Percentiles rank a stretch among this genome's conserved stretches.
These are phyloP conservation scores for Aspergillus melleus DNA, from an alignment of 2,329 filamentous ascomycete genomes.

Conservation along the genomic window DNA sequence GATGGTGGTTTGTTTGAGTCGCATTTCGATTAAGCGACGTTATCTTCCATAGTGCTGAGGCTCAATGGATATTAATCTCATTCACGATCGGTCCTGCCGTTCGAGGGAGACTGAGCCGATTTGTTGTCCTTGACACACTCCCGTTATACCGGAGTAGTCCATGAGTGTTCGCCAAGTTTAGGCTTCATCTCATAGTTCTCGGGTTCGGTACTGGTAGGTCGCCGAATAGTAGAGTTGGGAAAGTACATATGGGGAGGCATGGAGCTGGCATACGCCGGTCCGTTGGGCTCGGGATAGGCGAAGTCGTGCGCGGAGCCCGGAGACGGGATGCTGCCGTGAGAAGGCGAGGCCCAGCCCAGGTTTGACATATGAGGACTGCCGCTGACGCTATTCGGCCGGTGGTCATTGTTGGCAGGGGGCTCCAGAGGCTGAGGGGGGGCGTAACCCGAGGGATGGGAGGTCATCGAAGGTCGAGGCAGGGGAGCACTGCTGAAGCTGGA, in stretches of 20 bases:
- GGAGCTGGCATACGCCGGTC: conserved; percentile 49
- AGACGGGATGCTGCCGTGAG: conserved; percentile 70
- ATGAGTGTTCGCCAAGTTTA: conserved; percentile 35
- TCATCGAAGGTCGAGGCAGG: conserved; percentile 60
- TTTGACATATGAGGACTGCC: conserved; percentile 83
- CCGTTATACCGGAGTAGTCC: conserved; percentile 37
- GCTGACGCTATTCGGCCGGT: conserved; percentile 70
- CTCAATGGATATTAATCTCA: background rate
- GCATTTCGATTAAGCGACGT: background rate
- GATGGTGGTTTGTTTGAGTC: background rate
- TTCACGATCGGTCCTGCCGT: conserved; percentile 14
- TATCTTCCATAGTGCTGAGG: background rate
- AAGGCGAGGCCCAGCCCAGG: conserved; percentile 84
- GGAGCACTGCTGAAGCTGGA: conserved; percentile 57
- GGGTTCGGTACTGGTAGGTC: conserved; percentile 74
- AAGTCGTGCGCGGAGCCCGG: conserved; percentile 73
- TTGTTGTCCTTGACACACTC: background rate
- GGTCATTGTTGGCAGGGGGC: conserved; percentile 74
- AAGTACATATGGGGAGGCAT: conserved; percentile 70
- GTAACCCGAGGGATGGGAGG: conserved; percentile 81
- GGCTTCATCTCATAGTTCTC: conserved; percentile 65
- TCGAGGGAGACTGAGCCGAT: background rate
- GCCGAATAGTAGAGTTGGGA: conserved; percentile 65
- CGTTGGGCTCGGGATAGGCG: conserved; percentile 73
- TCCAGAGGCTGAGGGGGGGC: conserved; percentile 84